These are phyloP conservation scores for Monosporascus sp. DNA, from an alignment of 2,329 filamentous ascomycete species.

Conservation along the genomic window DNA sequence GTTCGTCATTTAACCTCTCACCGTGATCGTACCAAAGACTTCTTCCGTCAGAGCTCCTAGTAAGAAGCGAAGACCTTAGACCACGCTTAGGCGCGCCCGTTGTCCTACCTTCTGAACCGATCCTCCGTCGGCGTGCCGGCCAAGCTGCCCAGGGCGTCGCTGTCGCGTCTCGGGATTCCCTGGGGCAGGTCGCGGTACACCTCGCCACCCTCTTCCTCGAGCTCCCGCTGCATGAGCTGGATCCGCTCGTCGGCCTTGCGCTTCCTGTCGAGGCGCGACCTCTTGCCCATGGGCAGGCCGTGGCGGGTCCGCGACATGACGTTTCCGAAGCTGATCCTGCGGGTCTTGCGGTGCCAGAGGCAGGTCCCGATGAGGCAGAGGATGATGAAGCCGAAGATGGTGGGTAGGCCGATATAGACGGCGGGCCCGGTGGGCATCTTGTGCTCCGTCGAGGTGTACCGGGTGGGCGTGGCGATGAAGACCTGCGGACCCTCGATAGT, in stretches of 20 bases:
- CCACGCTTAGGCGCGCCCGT: constrained; percentile 27
- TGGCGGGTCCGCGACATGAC: constrained; percentile 42
- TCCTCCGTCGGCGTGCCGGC: constrained; percentile 41
- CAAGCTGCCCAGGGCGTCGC: constrained; percentile 44
- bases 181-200: constrained; percentile 33
- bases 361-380: constrained; percentile 49
- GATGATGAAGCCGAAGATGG: constrained; percentile 40
- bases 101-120: constrained; percentile 38
- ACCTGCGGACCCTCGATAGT: constrained; percentile 35
- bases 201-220: constrained; percentile 21
- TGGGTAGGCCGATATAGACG: constrained; percentile 48
- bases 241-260: constrained; percentile 33
- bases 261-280: constrained; percentile 29
- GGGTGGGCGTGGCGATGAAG: constrained; percentile 32
- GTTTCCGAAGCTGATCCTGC: constrained; percentile 45
- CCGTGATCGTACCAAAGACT: neutral
- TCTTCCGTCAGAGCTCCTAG: neutral
- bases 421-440: constrained; percentile 32
- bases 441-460: constrained; percentile 23
- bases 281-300: constrained; percentile 39
- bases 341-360: constrained; percentile 49
- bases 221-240: constrained; percentile 36
- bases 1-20: neutral
- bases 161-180: constrained; percentile 32
- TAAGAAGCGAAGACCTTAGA: neutral